phyloP scores from a whole-genome alignment of 2,329 filamentous ascomycete species.

The Botrytis deweyae region DNA sequence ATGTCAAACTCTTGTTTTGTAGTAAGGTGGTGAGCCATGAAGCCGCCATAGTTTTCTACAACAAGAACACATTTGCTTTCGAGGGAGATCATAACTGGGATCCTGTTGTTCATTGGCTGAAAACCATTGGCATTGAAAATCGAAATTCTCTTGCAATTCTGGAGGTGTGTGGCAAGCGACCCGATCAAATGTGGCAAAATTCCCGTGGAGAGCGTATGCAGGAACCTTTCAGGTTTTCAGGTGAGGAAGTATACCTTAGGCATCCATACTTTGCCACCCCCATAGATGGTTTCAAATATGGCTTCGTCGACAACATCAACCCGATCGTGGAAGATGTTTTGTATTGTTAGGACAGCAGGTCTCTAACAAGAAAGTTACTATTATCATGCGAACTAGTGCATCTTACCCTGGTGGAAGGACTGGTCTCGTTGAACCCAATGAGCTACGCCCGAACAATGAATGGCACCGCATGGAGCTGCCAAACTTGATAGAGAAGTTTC shows the following conservation, averaged over 20 bases:
- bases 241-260: background rate
- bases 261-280: background rate
- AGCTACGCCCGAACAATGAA: no score
- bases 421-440: background rate
- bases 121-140: background rate
- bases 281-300: background rate
- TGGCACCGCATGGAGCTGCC: background rate
- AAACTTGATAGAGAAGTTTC: background rate
- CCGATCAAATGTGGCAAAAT: background rate
- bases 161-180: background rate
- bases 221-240: rapidly evolving
- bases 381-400: background rate
- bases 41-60: background rate
- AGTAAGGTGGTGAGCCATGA: background rate
- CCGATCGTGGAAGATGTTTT: background rate
- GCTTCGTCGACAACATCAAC: background rate
- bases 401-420: background rate
- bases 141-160: background rate
- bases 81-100: background rate
- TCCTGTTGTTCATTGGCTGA: background rate
- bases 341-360: background rate
- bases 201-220: background rate
- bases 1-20: background rate
- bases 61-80: background rate
- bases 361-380: background rate